Base-by-base conservation (phyloP, 2,329 filamentous ascomycete species). In the Calonectria pteridis region DNA sequence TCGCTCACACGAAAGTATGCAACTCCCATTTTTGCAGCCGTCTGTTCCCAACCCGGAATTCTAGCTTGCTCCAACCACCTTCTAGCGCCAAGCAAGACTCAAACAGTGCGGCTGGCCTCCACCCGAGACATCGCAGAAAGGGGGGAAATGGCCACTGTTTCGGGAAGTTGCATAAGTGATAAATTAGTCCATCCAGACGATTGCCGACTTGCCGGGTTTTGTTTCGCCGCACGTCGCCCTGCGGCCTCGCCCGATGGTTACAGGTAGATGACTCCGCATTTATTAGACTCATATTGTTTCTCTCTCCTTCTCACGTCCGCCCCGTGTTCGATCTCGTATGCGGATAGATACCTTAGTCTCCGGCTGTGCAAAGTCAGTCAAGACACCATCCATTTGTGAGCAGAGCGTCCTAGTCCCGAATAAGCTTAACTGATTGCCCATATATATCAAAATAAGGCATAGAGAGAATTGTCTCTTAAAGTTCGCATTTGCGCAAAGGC, bases 81-180 rank as follows among this genome's bases (percentile, higher is more conserved):
- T 62, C 55, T 62, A 62, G 55, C 33, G 33, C 16, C 23, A 28
- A 4, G 33, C 18, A 23, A 37, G 35, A 18, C 55, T 28, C 55
- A 26, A 23, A 28, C 23, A 3, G 43, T 40, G 55, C 40, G 23
- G 55, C 55, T 62, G 14, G 16, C 9, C 13, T 3, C 26, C 7
- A 18, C 16, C 23, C 33, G 35, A 37, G 26, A 26, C 55, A 37
- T 28, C 6, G 23, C 20, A 37, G 35, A 35, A 37, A 13, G n/a
- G 11, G 40, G n/a, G 13, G n/a, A 33, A 55, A 28, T 16, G 4
- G 55, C 33, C 55, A 23, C 37, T 18, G 55, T 62, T 28, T 62
- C 31, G 55, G 55, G 55, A 62, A 62, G 55, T 35, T 62, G 55
- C 55, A 62, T 62, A 62, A 62, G 55, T 62, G 55, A 62, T 23